Evolutionary conservation across 129 eudicot genomes (phyloP).

Genomic region (Ambrosia trifida): DNA sequence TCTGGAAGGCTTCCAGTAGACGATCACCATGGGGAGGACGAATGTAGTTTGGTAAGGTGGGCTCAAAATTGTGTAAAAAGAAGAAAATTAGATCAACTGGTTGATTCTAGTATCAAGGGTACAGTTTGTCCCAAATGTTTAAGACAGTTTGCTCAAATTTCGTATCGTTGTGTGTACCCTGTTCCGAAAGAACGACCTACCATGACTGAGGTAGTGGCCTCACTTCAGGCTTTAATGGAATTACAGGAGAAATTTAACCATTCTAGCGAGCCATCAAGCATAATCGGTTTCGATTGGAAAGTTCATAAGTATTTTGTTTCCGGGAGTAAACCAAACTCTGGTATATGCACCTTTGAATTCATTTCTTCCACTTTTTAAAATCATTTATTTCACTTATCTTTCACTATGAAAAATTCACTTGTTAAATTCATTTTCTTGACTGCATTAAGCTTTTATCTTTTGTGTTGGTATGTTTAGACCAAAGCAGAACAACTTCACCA

Average conservation of each 20-base stretch:
- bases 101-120: background rate
- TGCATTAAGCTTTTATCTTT: background rate
- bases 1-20: slow-evolving; percentile 19
- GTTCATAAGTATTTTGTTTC: background rate
- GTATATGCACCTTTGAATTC: background rate
- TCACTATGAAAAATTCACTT: no score
- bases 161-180: slow-evolving; percentile 8
- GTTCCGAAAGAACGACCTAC: slow-evolving; percentile 20
- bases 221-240: slow-evolving; percentile 20
- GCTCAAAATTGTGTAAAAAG: slow-evolving; percentile 10
- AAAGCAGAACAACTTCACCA: background rate
- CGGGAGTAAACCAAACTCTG: background rate
- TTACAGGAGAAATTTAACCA: background rate
- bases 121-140: background rate
- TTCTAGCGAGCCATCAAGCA: background rate
- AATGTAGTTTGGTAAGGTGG: slow-evolving; percentile 14
- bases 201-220: slow-evolving; percentile 19
- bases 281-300: background rate
- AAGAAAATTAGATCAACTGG: slow-evolving; percentile 1
- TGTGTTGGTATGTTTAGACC: background rate
- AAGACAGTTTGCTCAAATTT: background rate
- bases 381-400: no score
- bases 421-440: no score
- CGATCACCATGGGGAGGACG: background rate
- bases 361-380: no score